These are phyloP conservation scores for Guadua angustifolia DNA, from an alignment of 176 grass and related monocot genomes.

Conservation along the genomic window DNA sequence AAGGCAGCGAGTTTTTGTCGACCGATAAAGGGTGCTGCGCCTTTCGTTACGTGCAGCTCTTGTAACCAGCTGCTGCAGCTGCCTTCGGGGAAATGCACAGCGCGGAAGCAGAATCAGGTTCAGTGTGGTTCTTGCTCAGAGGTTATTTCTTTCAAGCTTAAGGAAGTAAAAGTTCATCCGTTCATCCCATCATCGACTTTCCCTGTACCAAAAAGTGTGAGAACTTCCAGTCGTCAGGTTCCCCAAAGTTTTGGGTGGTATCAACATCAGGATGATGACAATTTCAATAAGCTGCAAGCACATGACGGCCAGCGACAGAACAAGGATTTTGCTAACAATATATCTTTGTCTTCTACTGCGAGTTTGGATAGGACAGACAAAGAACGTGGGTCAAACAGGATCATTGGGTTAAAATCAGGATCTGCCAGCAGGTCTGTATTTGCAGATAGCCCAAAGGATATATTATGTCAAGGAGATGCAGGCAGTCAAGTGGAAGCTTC, in stretches of 20 bases:
- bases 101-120: conserved; percentile 45
- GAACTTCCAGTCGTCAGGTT: conserved; percentile 30
- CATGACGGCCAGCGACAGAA: conserved; percentile 40
- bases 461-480: conserved; percentile 55
- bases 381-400: conserved; percentile 42
- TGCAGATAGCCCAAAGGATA: conserved; percentile 59
- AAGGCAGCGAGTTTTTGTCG: conserved; percentile 53
- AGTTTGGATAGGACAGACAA: conserved; percentile 42
- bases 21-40: conserved; percentile 64
- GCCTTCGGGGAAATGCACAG: conserved; percentile 51
- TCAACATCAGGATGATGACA: conserved; percentile 49
- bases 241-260: conserved; percentile 51
- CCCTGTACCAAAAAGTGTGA: conserved; percentile 37
- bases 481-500: conserved; percentile 29
- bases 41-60: conserved; percentile 69
- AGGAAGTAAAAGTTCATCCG: conserved; percentile 49
- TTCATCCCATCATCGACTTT: conserved; percentile 3
- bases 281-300: conserved; percentile 38
- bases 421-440: conserved; percentile 48
- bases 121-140: conserved; percentile 82
- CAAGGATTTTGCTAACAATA: conserved; percentile 46
- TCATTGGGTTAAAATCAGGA: conserved; percentile 40
- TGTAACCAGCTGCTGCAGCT: conserved; percentile 78
- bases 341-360: conserved; percentile 42
- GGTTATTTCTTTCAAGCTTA: conserved; percentile 54